These are phyloP conservation scores for Babjeviella inositovora DNA, from an alignment of 805 yeast genomes.

Conservation along the genomic window DNA sequence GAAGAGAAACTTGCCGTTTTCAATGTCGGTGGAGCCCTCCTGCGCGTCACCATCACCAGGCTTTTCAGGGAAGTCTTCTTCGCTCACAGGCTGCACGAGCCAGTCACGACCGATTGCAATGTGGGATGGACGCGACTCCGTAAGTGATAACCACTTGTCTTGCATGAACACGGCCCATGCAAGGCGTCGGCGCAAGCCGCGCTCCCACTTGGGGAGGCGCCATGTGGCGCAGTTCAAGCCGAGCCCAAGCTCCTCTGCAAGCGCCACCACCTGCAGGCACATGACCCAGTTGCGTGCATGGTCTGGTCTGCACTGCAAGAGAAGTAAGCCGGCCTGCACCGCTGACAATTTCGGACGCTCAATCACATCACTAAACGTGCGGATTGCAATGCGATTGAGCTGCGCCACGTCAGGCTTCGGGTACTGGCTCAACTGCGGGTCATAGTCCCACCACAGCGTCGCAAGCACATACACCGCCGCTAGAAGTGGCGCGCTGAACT, in stretches of 20 bases:
- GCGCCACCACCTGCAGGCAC: constrained; percentile 72
- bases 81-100: constrained; percentile 54
- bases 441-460: constrained; percentile 89
- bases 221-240: constrained; percentile 85
- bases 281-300: constrained; percentile 68
- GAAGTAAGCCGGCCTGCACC: constrained; percentile 74
- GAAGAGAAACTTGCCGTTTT: constrained; percentile 54
- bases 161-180: constrained; percentile 95
- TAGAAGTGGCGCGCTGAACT: constrained; percentile 76
- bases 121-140: constrained; percentile 78
- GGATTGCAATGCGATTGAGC: constrained; percentile 51
- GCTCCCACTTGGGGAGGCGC: constrained; percentile 92
- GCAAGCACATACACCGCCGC: constrained; percentile 88
- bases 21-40: constrained; percentile 53
- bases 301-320: constrained; percentile 46
- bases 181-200: constrained; percentile 70
- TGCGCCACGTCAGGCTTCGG: constrained; percentile 68
- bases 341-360: constrained; percentile 84
- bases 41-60: constrained; percentile 31
- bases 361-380: constrained; percentile 52
- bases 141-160: constrained; percentile 80
- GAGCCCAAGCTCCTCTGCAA: constrained; percentile 82
- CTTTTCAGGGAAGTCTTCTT: constrained; percentile 69
- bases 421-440: constrained; percentile 55
- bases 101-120: constrained; percentile 58